Evolutionary conservation across 2,329 filamentous ascomycete genomes (phyloP), one percentile per base, ranked within the genome.

Genomic region (Calonectria pseudoturangicola): DNA sequence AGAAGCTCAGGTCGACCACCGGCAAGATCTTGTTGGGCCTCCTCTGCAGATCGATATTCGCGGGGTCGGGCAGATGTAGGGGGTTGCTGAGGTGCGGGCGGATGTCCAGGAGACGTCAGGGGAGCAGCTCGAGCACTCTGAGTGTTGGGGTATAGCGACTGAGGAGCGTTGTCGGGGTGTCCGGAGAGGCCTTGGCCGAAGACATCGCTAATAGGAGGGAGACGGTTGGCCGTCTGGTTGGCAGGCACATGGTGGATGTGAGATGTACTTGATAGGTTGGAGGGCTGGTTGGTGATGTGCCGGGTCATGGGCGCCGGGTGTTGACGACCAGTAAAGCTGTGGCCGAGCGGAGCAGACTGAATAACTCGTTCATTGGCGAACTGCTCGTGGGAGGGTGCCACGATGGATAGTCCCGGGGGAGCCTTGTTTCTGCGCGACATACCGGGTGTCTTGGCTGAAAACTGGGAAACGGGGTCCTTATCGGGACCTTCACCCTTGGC

Each of bases 361-460:
- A 99, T 97, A 43, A 98, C 95, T 78, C 97, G 91, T 88, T 99
- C 97, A 81, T 95, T 92, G 79, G 96, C 95, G 81, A 98, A 98
- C 74, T 96, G 93, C 78, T 97, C 92, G 76, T 97, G 95, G 7
- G 95, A 95, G 1, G 97, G 97, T 30, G 97, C 94, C n/a, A 97
- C 94, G 77, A 99, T 99, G 70, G 95, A 97, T 62, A 99, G 88
- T 54, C 96, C 96, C 1, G 95, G 94, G 47, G 97, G 97, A 8
- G 94, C 93, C 82, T 94, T 95, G 83, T 95, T 92, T 82, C 93
- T 91, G 76, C 91, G 89, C 72, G 92, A 93, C 75, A 94, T 92
- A 77, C 90, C 92, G 5, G 94, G 94, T 0, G 93, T 95, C 82
- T 95, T 95, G 51, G 88, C 89, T 3, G 90, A 83, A 81, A 92